Evolutionary conservation across 1,284 basidiomycete genomes (phyloP).

Genomic region (Boletus holoroseus): DNA sequence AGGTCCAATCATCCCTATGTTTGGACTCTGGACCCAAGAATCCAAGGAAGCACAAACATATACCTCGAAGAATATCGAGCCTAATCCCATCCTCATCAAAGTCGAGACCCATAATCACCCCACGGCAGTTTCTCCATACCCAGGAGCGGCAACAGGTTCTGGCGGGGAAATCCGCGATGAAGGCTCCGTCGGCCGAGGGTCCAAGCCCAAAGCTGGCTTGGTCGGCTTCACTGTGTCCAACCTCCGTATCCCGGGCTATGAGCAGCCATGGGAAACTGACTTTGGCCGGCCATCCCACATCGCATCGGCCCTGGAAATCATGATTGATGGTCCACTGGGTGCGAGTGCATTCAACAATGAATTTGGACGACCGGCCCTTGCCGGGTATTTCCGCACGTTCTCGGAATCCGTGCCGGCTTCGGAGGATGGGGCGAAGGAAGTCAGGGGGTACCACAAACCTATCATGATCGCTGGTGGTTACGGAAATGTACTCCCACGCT

Average conservation of each 20-base stretch:
- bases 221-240: slow-evolving; percentile 95
- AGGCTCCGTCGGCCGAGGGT: slow-evolving; percentile 91
- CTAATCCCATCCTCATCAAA: slow-evolving; percentile 93
- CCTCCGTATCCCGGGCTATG: slow-evolving; percentile 81
- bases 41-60: slow-evolving; percentile 44
- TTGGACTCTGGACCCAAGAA: slow-evolving; percentile 51
- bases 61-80: slow-evolving; percentile 49
- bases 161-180: slow-evolving; percentile 99
- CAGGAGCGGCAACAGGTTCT: slow-evolving; percentile 95
- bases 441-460: slow-evolving; percentile 98
- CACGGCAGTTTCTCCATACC: slow-evolving; percentile 96
- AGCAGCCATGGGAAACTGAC: slow-evolving; percentile 89
- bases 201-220: slow-evolving; percentile 94
- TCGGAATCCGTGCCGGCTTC: slow-evolving; percentile 60
- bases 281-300: slow-evolving; percentile 91
- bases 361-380: slow-evolving; percentile 86
- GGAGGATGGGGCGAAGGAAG: slow-evolving; percentile 43
- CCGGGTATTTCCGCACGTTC: slow-evolving; percentile 89
- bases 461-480: slow-evolving; percentile 99
- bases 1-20: slow-evolving; percentile 77
- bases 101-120: slow-evolving; percentile 99
- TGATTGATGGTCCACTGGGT: slow-evolving; percentile 94
- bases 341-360: slow-evolving; percentile 98
- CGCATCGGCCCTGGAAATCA: slow-evolving; percentile 91
- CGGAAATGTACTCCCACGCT: slow-evolving; percentile 83